Conservation (phyloP, 1,284 basidiomycete species). For the Pascua guehoae region DNA sequence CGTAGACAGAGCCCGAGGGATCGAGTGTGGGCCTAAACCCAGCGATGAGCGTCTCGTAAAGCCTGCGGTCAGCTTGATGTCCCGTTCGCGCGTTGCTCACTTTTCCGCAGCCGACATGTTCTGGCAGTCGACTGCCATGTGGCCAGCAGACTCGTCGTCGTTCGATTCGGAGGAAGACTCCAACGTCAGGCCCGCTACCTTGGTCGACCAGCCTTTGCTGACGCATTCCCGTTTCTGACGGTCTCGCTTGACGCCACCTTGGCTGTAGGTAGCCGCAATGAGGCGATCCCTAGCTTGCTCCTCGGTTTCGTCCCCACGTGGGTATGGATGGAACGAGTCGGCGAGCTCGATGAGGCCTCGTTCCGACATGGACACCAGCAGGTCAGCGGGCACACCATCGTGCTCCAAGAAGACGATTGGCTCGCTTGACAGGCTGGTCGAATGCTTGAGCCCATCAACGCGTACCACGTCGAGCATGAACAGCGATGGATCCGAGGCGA, state of each 20-base stretch:
- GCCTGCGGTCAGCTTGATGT: background rate
- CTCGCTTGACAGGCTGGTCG: slow-evolving; percentile 27
- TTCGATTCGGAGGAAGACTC: slow-evolving; percentile 2
- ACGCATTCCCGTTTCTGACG: slow-evolving; percentile 20
- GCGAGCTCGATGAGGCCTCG: slow-evolving; percentile 22
- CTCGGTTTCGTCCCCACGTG: slow-evolving; percentile 19
- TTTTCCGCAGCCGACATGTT: slow-evolving; percentile 25
- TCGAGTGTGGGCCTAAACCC: slow-evolving; percentile 22
- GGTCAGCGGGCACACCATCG: slow-evolving; percentile 24
- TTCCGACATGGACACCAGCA: slow-evolving; percentile 22
- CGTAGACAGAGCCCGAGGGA: slow-evolving; percentile 7
- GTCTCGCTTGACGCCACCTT: slow-evolving; percentile 32
- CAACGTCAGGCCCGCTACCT: slow-evolving; percentile 25
- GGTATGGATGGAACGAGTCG: slow-evolving; percentile 14
- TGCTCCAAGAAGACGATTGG: slow-evolving; percentile 30
- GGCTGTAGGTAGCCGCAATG: slow-evolving; percentile 13
- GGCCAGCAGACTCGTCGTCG: slow-evolving; percentile 1
- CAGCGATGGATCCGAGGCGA: slow-evolving; percentile 25
- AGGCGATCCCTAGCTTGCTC: slow-evolving; percentile 22
- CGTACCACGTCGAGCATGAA: slow-evolving; percentile 30
- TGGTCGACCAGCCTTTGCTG: slow-evolving; percentile 18
- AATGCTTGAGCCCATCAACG: slow-evolving; percentile 24
- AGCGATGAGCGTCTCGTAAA: slow-evolving; percentile 9
- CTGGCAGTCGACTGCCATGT: background rate
- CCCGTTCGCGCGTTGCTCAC: slow-evolving; percentile 11